Base-by-base conservation (phyloP, 2,329 filamentous ascomycete species). In the Pleurostoma richardsiae region DNA sequence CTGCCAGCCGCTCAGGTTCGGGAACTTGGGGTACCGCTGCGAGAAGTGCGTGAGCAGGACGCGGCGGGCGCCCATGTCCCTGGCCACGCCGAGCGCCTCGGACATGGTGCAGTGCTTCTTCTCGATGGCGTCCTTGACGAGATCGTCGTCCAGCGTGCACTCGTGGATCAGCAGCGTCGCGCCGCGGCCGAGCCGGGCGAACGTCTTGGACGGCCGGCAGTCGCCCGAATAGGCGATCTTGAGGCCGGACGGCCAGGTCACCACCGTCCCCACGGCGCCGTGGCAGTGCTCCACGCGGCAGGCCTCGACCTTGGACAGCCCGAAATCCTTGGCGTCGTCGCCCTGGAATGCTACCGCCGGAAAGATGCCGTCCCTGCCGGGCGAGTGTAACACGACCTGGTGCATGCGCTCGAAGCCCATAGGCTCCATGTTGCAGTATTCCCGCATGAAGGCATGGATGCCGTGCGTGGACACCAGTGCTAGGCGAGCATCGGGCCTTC, bases 171-270 rank as follows among this genome's bases (percentile, higher is more conserved):
- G 80, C 5, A 99, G 77, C 10, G 92, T 95, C 2, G 86, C 84
- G 51, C 83, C 83, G 41, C 71, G 70, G 41, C 88, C 95, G 43
- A 92, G 86, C 10, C 66, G 55, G 0, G 82, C 80, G 60, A 99
- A 96, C 0, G 69, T 61, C 3, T 69, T 58, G 4, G 82, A 89
- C 0, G 94, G 94, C 5, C 94, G 80, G 63, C 92, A 97, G 70
- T 99, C 94, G 47, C 94, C 94, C 4, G 89, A 95, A 69, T 96
- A 99, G 41, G 90, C 89, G 48, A 96, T 76, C 62, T 92, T 94
- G 63, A 99, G 86, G 19, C 83, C 86, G 1, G 82, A 81, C 0
- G 86, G 80, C 65, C 92, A 92, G 7, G 87, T 88, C 27, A 97
- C 71, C 26, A 85, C 83, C 3, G 86, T 81, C 1, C 86, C 94